Percentiles rank a stretch among this genome's conserved stretches.
Conservation (phyloP, 192 early-diverging fungal species). For the Backusella mclennaniae region DNA sequence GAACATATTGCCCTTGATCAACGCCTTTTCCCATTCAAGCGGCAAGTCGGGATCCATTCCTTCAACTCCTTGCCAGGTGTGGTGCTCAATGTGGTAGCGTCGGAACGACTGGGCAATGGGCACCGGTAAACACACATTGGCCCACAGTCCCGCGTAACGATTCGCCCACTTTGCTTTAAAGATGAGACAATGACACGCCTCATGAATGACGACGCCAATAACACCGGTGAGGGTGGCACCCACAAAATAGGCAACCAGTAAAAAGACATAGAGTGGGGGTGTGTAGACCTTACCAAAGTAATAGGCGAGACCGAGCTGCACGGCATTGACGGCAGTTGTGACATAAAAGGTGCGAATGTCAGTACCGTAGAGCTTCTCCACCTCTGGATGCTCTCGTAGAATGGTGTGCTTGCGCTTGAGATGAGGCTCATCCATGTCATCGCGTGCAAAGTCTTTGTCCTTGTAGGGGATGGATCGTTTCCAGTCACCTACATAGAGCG, state of each 20-base stretch:
- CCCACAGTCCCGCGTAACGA: constrained; percentile 76
- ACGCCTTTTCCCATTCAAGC: constrained; percentile 77
- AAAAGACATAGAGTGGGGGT: constrained; percentile 62
- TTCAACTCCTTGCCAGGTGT: constrained; percentile 94
- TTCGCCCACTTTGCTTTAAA: constrained; percentile 72
- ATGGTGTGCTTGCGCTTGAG: constrained; percentile 88
- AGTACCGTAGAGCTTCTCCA: constrained; percentile 81
- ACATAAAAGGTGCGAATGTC: constrained; percentile 80
- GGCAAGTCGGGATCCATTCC: constrained; percentile 95
- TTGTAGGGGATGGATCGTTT: constrained; percentile 71
- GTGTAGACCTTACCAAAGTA: constrained; percentile 63
- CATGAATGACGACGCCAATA: constrained; percentile 88
- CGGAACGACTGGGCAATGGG: constrained; percentile 81
- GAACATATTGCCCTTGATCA: constrained; percentile 68
- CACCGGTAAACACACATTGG: constrained; percentile 84
- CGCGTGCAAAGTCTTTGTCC: constrained; percentile 75
- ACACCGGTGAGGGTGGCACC: constrained; percentile 83
- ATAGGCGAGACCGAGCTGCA: constrained; percentile 81
- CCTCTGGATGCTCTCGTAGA: constrained; percentile 84
- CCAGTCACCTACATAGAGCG: constrained; percentile 82
- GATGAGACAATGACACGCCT: constrained; percentile 87
- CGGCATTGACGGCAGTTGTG: constrained; percentile 57
- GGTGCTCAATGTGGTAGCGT: constrained; percentile 92
- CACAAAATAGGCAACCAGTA: constrained; percentile 67
- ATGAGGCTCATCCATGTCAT: constrained; percentile 94